These are phyloP conservation scores for Phaeosphaeria sp. DNA, from an alignment of 2,329 filamentous ascomycete genomes.

Conservation along the genomic window DNA sequence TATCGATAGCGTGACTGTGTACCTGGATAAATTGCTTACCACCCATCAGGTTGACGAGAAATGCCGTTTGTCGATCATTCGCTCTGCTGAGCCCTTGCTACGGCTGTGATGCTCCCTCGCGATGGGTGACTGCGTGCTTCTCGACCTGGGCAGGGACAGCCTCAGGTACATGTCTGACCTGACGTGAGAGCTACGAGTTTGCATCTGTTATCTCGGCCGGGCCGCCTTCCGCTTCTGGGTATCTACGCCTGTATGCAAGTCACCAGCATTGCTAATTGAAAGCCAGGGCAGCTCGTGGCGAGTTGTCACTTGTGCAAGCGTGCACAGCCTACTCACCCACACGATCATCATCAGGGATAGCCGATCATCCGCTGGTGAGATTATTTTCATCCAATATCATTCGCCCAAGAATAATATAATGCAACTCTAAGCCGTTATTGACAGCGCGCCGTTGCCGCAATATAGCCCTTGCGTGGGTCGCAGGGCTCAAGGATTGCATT, in stretches of 20 bases:
- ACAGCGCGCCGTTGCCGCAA: conserved; percentile 12
- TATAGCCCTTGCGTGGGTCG: conserved; percentile 6
- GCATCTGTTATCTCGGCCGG: not conserved
- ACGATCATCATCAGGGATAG: conserved; percentile 1
- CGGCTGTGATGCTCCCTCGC: not conserved
- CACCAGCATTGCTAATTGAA: not conserved
- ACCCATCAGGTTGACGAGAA: not conserved
- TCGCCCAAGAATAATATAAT: conserved; percentile 2
- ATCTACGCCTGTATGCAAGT: not conserved
- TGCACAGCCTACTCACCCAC: conserved; percentile 6
- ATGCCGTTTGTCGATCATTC: not conserved
- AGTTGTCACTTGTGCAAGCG: not conserved
- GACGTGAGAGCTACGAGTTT: conserved; percentile 5
- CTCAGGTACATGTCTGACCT: not conserved
- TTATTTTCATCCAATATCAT: not conserved
- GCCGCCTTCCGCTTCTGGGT: conserved; percentile 1
- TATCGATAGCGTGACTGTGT: not conserved
- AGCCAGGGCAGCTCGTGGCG: not conserved
- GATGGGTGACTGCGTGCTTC: not conserved
- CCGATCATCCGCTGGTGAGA: not conserved
- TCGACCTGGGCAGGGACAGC: not conserved
- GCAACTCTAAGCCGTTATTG: conserved; percentile 9
- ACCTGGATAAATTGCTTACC: conserved; percentile 4
- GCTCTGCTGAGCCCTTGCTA: not conserved
- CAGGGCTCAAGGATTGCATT: conserved; percentile 11